phyloP scores from a whole-genome alignment of 2,329 filamentous ascomycete genomes.

The Colletotrichum gloeosporioides region DNA sequence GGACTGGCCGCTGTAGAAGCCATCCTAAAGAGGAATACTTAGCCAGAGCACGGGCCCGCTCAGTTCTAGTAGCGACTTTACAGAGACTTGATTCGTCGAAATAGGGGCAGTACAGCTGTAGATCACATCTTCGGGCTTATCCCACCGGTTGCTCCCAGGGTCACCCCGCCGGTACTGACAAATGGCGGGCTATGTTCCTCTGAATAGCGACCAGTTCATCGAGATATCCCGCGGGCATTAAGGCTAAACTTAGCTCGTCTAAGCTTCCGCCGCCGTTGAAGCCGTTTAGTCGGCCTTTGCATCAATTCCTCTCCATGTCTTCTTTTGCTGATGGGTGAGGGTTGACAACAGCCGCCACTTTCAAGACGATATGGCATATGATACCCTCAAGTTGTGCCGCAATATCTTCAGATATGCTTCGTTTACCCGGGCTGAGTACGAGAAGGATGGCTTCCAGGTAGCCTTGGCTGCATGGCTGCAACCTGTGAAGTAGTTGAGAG shows the following conservation, averaged over 20 bases:
- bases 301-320: not conserved
- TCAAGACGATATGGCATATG: not conserved
- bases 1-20: not conserved
- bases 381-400: not conserved
- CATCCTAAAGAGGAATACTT: not conserved
- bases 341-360: not conserved
- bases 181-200: not conserved
- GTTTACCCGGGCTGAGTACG: not conserved
- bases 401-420: not conserved
- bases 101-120: not conserved
- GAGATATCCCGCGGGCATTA: not conserved
- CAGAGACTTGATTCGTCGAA: not conserved
- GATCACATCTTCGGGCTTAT: not conserved
- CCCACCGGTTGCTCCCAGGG: not conserved
- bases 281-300: not conserved
- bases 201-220: not conserved
- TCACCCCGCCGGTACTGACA: not conserved
- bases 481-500: not conserved
- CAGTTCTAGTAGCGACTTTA: not conserved
- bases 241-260: not conserved
- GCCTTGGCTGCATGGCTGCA: not conserved
- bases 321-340: not conserved
- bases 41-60: not conserved
- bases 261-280: not conserved
- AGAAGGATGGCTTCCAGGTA: not conserved